Conservation (phyloP, 2,329 filamentous ascomycete species). For the Zymoseptoria tritici region DNA sequence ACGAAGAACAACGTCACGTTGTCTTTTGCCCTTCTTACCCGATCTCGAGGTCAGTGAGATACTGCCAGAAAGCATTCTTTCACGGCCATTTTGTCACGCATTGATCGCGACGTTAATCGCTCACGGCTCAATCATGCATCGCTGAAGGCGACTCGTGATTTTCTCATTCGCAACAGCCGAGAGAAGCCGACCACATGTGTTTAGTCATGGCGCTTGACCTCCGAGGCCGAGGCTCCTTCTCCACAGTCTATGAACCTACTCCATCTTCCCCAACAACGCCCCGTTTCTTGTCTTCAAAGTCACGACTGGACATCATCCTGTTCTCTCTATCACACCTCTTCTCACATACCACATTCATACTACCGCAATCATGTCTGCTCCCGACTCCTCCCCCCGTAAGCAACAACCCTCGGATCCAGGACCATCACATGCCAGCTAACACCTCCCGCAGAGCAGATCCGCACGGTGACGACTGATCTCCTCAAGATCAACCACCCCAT, state of each 20-base stretch:
- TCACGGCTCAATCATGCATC: not conserved
- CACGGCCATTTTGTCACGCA: too few relatives aligned
- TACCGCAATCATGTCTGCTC: conserved; percentile 47
- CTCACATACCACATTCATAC: not conserved
- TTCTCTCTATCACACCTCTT: not conserved
- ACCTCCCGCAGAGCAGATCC: conserved; percentile 63
- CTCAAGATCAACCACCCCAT: conserved; percentile 97
- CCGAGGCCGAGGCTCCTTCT: not conserved
- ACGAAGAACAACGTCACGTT: not conserved
- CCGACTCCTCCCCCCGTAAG: conserved; percentile 63
- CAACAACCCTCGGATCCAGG: conserved; percentile 15
- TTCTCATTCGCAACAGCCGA: not conserved
- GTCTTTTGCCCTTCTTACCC: not conserved
- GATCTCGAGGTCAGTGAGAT: too few relatives aligned
- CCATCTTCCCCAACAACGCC: not conserved
- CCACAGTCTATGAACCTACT: not conserved
- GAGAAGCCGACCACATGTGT: not conserved
- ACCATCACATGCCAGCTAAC: conserved; percentile 25
- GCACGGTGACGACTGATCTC: conserved; percentile 87
- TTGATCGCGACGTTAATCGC: not conserved
- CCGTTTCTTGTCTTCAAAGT: not conserved
- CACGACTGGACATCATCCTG: not conserved
- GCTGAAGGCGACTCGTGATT: not conserved
- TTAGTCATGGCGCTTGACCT: not conserved
- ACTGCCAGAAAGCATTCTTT: too few relatives aligned